Evolutionary conservation across 805 yeast species (phyloP), one percentile per base, ranked within the genome.

Genomic region (Metschnikowia kofuensis): DNA sequence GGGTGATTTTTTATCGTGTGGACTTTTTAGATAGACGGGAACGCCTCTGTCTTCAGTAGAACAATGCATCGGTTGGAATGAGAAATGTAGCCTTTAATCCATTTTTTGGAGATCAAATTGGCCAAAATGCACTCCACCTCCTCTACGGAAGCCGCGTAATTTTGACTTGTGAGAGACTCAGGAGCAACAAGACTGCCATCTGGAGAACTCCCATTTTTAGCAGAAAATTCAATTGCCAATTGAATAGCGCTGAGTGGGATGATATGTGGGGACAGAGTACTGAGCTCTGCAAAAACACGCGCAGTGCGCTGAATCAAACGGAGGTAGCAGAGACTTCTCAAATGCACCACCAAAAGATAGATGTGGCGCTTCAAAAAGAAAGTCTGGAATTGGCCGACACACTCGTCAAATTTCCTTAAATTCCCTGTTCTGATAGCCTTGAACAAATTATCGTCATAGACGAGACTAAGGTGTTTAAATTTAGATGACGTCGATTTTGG

Each of bases 71-170:
- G 71, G 59, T 87, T 83, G 3, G 83, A 77, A 61, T 89, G 94
- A 6, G 96, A 86, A 13, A 90, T 65, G 64, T 90, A 90, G 0
- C 96, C 97, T 65, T 86, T 89, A 41, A 89, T 69, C 48, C 64
- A 69, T 8, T 85, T 85, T 44, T 69, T 67, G 44, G 75, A 72
- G 15, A 90, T 87, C 58, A 86, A 67, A 46, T 77, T 79, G 0
- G 96, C 90, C 21, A 89, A 54, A 10, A 77, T 65, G 50, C 92
- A 83, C 65, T 90, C 96, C 5, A 83, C 69, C 48, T 80, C 83
- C 59, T 83, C 88, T 13, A 70, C 56, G 13, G 65, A 45, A 45
- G 60, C 50, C 44, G 21, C 32, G 40, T 44, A 51, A n/a, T 47
- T 39, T 13, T 36, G 39, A 12, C 31, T 38, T 8, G 35, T 45